A percentile compares a stretch with the other conserved stretches of the same genome.
These are phyloP conservation scores for Starmerella stellata DNA, from an alignment of 805 yeast species.

Conservation along the genomic window DNA sequence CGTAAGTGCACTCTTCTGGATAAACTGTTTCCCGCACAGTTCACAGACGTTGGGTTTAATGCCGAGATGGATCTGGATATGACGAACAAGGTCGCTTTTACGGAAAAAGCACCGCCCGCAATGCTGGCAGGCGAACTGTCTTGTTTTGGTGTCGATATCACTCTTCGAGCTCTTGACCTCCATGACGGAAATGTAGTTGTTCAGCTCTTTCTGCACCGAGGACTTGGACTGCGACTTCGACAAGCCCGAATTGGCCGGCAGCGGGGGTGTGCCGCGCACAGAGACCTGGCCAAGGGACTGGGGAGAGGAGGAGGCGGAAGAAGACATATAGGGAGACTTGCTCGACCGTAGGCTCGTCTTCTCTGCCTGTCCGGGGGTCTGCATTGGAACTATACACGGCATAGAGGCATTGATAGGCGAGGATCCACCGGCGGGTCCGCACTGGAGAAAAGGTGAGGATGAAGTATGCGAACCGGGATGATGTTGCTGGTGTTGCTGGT, in stretches of 20 bases:
- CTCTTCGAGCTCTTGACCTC: neutral
- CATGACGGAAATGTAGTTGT: constrained; percentile 1
- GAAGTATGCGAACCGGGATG: no score
- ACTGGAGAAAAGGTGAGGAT: no score
- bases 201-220: neutral
- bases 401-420: no score
- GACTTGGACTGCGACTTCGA: neutral
- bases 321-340: no score
- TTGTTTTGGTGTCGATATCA: constrained; percentile 3
- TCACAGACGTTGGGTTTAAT: constrained; percentile 26
- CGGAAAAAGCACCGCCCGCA: constrained; percentile 60
- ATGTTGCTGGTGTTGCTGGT: no score
- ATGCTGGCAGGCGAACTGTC: constrained; percentile 21
- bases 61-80: constrained; percentile 44
- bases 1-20: constrained; percentile 63
- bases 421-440: no score
- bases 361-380: no score
- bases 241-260: neutral
- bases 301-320: no score
- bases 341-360: no score
- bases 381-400: no score
- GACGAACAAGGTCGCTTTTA: constrained; percentile 66
- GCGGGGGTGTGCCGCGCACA: no score
- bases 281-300: no score
- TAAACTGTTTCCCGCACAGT: constrained; percentile 57